Base-by-base conservation (phyloP, 495 filamentous ascomycete genomes). In the Daldinia loculata region DNA sequence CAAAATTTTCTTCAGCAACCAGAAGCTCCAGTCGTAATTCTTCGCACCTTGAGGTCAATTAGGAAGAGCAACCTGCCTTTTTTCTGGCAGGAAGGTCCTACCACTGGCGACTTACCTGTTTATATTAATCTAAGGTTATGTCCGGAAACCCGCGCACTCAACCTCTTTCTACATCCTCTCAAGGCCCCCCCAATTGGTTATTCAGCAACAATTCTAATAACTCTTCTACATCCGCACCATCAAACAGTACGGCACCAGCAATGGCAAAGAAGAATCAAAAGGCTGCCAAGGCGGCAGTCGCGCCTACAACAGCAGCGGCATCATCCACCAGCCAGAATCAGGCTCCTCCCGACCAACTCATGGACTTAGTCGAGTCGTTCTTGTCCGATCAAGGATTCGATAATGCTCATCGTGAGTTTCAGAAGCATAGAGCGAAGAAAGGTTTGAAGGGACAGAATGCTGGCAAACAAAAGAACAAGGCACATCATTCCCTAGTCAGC, bases 341-440 rank as follows among this genome's bases (percentile, higher is more conserved):
- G 26, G 69, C 80, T 60, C 86, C 85, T 34, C 85, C 90, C 9
- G 69, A 84, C 19, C 84, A 89, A 74, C 79, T 94, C 15, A 75
- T 93, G 66, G 84, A 87, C 43, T 81, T 92, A n/a, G 84, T 94
- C 69, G 85, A 87, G 32, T 79, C 81, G 14, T 93, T 92, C 79
- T 83, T 94, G 32, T 82, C 84, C 67, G 86, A 90, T 43, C 85
- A 90, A 76, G 87, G 88, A 32, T 92, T 91, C 69, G 74, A 83
- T 19, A 80, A 80, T 43, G 85, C 91, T 29, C 86, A 85, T 63
- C 77, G 82, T 64, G 82, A 87, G 2, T 89, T 93, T 68, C 77
- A 78, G 22, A 86, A 90, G 67, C 88, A 92, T 66, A 80, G 84
- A 34, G 75, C 74, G 52, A 80, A 77, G 74, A 84, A 80, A 72